A percentile compares a stretch with the other conserved stretches of the same genome.
Conservation (phyloP, 805 yeast genomes). For the Grigorovia transvaalensis region DNA sequence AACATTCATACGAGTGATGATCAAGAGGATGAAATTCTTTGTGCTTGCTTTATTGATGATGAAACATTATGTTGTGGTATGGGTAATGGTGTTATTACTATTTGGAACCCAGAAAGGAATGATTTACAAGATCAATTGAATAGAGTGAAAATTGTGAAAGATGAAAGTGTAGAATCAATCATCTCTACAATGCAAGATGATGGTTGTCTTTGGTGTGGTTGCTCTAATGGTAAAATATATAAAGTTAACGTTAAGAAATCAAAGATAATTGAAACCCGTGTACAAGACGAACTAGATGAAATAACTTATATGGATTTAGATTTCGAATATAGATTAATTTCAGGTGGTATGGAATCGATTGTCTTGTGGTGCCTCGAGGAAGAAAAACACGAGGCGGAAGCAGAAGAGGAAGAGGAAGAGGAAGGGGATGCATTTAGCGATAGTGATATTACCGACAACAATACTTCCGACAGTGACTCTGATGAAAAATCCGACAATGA, state of each 20-base stretch:
- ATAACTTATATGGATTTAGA: constrained; percentile 72
- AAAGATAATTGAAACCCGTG: constrained; percentile 50
- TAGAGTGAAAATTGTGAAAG: constrained; percentile 57
- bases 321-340: constrained; percentile 63
- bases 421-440: constrained; percentile 4
- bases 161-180: constrained; percentile 65
- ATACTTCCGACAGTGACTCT: constrained; percentile 11
- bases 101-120: constrained; percentile 71
- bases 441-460: constrained; percentile 4
- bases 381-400: constrained; percentile 23
- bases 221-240: constrained; percentile 63
- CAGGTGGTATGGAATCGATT: constrained; percentile 75
- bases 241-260: constrained; percentile 58
- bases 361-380: constrained; percentile 55
- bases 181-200: constrained; percentile 39
- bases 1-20: constrained; percentile 61
- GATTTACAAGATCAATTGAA: constrained; percentile 67
- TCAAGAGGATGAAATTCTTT: constrained; percentile 86
- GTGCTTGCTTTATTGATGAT: constrained; percentile 54
- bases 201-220: constrained; percentile 64
- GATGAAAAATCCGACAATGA: constrained; percentile 15
- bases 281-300: constrained; percentile 64
- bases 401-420: constrained; percentile 1
- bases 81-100: constrained; percentile 81
- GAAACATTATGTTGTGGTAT: constrained; percentile 69